Conservation (phyloP, 169 alveolate species). For the Plasmodium cynomolgi region DNA sequence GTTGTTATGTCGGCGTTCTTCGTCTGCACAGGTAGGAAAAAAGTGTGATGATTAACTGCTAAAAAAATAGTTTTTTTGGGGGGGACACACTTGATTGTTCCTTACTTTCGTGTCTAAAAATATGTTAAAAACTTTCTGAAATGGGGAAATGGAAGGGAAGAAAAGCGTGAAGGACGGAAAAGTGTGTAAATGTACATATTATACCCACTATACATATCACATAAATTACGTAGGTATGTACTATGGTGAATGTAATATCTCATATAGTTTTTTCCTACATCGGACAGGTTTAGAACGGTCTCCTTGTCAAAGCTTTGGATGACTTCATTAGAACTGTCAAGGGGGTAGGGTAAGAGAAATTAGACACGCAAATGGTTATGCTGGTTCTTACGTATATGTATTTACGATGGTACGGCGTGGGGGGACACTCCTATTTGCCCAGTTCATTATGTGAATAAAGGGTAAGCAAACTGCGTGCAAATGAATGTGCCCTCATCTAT, state of each 20-base stretch:
- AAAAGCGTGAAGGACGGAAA: not conserved
- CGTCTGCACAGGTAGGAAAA: slow-evolving; percentile 17
- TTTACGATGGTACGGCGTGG: not conserved
- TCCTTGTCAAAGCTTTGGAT: slow-evolving; percentile 42
- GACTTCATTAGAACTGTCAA: slow-evolving; percentile 36
- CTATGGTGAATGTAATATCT: not conserved
- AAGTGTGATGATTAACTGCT: not conserved
- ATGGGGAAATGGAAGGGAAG: slow-evolving; percentile 9
- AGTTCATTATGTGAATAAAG: not conserved
- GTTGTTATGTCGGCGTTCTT: slow-evolving; percentile 1
- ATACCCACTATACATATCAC: not conserved
- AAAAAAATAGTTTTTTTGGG: not conserved
- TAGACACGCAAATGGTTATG: not conserved
- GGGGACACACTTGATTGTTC: not conserved
- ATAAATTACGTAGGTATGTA: not conserved
- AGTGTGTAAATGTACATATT: not conserved
- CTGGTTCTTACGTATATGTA: not conserved
- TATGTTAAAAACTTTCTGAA: slow-evolving; percentile 68
- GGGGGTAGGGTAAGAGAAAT: not conserved
- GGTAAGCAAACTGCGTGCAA: not conserved
- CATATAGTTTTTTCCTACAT: slow-evolving; percentile 18
- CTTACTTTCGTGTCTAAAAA: slow-evolving; percentile 70
- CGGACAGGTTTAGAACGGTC: slow-evolving; percentile 62
- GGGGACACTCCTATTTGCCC: not conserved
- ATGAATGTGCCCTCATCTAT: not conserved